Evolutionary conservation across 345 rosid genomes (phyloP), one percentile per base, ranked within the genome.

Genomic region (Salix suchowensis): DNA sequence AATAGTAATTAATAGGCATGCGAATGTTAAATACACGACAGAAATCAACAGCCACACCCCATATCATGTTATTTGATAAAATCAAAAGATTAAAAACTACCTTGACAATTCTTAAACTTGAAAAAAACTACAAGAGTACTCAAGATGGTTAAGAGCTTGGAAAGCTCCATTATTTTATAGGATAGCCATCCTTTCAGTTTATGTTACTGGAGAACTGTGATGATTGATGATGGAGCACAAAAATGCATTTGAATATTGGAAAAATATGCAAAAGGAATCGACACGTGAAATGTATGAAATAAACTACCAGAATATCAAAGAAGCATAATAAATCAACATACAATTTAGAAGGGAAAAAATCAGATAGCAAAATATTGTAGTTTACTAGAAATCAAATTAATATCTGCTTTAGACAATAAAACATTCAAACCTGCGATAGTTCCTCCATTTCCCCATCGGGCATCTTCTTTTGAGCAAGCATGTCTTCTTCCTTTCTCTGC

Each of bases 401-500:
- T 4, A 19, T 73, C 68, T 73, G 16, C 61, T 24, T 65, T 14
- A 13, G 44, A 55, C 14, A 12, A 58, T 11, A 11, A 28, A 78
- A 66, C 16, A 3, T 58, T 60, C 73, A 44, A 74, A 93, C 99
- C 98, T 96, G 99, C 55, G 99, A 96, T 83, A 93, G 32, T 80
- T 96, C 98, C 83, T 96, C 99, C 84, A 86, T 96, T 79, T 96
- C 86, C 48, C 90, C 91, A 86, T 96, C 99, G 24, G 94, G 94
- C 91, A 96, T 93, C 91, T 96, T 92, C 94, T 92, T 91, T 80
- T 96, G 98, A 39, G 98, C 97, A 78, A 96, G 97, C 99, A 96
- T 91, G 81, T 96, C 97, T 81, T 93, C 96, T 86, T 96, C 99
- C 89, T 96, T 93, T 83, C 84, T 89, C 99, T 96, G 76, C 67